phyloP scores from a whole-genome alignment of 257 asterid species.

The Nicotiana knightiana region DNA sequence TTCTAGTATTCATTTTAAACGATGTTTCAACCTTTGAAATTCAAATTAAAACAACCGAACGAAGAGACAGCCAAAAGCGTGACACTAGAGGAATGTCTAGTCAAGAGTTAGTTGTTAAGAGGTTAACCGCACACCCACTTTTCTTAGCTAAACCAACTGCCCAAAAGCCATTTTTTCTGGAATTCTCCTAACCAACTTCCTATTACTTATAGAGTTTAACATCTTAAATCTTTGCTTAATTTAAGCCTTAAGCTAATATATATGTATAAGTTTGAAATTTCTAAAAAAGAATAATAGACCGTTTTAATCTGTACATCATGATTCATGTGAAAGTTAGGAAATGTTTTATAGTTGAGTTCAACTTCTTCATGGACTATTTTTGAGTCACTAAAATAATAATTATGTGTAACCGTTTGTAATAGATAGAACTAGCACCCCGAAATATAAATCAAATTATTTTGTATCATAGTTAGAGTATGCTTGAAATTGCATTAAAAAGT shows the following conservation, averaged over 20 bases:
- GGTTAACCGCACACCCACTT: not conserved
- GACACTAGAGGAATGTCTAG: no score
- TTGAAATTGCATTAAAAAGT: no score
- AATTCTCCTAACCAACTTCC: not conserved
- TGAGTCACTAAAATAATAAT: not conserved
- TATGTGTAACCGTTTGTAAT: not conserved
- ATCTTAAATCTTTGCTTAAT: not conserved
- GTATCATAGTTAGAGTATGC: no score
- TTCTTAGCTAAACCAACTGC: not conserved
- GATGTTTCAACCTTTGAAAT: no score
- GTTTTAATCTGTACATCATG: not conserved
- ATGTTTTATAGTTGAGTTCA: not conserved
- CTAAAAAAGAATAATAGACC: not conserved
- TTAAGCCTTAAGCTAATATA: not conserved
- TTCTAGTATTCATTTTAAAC: no score
- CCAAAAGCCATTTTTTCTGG: not conserved
- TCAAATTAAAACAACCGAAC: no score
- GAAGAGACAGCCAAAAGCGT: no score
- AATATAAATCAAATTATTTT: no score
- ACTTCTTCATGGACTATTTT: not conserved
- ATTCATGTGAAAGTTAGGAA: not conserved
- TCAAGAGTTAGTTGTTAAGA: not conserved
- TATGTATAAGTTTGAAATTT: not conserved
- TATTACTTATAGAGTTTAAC: not conserved
- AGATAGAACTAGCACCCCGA: not conserved